A percentile compares a stretch with the other conserved stretches of the same genome.
phyloP scores from a whole-genome alignment of 1,284 basidiomycete genomes.

The Cryptococcus sp. region DNA sequence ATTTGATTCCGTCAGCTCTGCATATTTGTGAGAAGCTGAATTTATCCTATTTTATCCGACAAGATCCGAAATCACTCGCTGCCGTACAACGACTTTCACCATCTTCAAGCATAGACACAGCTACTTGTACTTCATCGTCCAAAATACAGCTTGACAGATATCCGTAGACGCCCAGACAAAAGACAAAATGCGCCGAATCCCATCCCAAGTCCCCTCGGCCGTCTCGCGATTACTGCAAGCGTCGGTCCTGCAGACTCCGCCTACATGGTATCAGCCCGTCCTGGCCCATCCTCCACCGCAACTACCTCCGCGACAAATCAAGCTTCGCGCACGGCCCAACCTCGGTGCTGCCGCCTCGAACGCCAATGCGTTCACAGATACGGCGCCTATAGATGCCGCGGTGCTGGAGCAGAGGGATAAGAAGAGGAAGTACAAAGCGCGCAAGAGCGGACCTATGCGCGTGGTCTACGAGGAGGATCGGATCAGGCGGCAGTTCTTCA shows the following conservation, averaged over 20 bases:
- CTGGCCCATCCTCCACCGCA: constrained; percentile 83
- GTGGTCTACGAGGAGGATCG: constrained; percentile 84
- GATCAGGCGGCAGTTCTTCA: constrained; percentile 87
- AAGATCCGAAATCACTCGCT: no score
- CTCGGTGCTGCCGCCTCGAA: constrained; percentile 24
- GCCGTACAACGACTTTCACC: no score
- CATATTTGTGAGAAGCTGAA: not conserved
- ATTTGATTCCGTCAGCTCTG: not conserved
- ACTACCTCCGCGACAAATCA: constrained; percentile 72
- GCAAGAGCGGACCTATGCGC: constrained; percentile 61
- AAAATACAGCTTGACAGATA: no score
- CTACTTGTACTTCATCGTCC: no score
- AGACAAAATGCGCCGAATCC: constrained; percentile 72
- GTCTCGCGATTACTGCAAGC: constrained; percentile 79
- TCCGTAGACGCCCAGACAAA: not conserved
- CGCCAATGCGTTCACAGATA: constrained; percentile 7
- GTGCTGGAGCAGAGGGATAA: constrained; percentile 24
- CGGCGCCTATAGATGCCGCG: constrained; percentile 7
- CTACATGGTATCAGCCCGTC: constrained; percentile 84
- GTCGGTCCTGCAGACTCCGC: constrained; percentile 67
- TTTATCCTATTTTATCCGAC: not conserved
- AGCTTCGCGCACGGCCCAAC: constrained; percentile 56
- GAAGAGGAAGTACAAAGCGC: constrained; percentile 55
- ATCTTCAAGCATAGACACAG: not conserved
- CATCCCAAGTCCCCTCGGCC: constrained; percentile 84